Evolutionary conservation across 1,284 basidiomycete genomes (phyloP), one percentile per base, ranked within the genome.

Genomic region (Ceratorhiza oryzae-sativae): DNA sequence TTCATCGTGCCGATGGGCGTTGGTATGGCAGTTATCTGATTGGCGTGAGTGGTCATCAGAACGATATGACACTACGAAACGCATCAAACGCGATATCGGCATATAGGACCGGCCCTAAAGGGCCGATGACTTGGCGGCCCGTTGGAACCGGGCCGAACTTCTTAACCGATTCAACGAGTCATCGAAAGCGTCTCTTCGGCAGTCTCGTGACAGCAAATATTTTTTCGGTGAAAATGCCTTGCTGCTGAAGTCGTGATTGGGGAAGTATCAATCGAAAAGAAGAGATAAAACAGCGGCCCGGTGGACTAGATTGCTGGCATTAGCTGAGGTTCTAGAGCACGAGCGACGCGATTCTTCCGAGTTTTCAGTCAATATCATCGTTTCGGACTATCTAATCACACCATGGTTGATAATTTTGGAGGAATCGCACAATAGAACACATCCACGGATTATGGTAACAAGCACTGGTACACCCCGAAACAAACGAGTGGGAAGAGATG

Each of bases 341-440:
- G 51, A 12, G 51, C 15, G 45, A 62, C 60, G 23, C 60, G 41
- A 30, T 62, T 62, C 60, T 62, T 62, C 60, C 60, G 60, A 62
- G 42, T 32, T 32, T 41, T 62, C 25, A 30, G 42, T 62, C 18
- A 41, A 12, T 10, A n/a, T 48, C 15, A 45, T 62, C 12, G 23
- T 9, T 48, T 45, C 60, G 39, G 32, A 12, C 27, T 20, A 45
- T 34, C 10, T 27, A 32, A 62, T 48, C 23, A 46, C n/a, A 59
- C 15, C 2, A 20, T 41, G 48, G 20, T 1, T 32, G 18, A 10
- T 3, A 45, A 8, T 5, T 55, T 13, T 55, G 23, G 30, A 13
- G 27, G 12, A 49, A 23, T 15, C 25, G 10, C 12, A 30, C 2
- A 55, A 6, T 18, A 13, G 36, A 39, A 39, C 36, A 13, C 13